A percentile compares a stretch with the other conserved stretches of the same genome.
These are phyloP conservation scores for Crassisporium funariophilum DNA, from an alignment of 768 basidiomycete species.

Conservation along the genomic window DNA sequence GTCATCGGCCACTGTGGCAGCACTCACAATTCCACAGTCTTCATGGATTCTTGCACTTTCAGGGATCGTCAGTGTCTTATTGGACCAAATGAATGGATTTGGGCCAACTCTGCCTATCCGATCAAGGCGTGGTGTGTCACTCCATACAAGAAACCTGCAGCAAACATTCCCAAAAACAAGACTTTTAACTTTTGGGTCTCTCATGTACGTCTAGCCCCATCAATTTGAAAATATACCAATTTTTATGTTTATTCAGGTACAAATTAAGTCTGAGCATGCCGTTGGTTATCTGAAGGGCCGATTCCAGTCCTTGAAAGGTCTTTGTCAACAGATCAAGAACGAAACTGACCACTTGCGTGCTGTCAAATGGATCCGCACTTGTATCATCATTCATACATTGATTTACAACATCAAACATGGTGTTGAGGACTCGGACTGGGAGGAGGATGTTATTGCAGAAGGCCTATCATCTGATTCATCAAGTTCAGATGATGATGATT, in stretches of 20 bases:
- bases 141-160: not conserved
- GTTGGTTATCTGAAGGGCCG: not conserved
- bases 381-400: too few relatives aligned
- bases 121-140: not conserved
- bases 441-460: too few relatives aligned
- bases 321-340: too few relatives aligned
- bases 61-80: constrained; percentile 15
- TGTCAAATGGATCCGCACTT: too few relatives aligned
- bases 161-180: too few relatives aligned
- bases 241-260: not conserved
- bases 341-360: too few relatives aligned
- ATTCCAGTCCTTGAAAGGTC: not conserved
- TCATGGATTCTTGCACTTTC: constrained; percentile 15
- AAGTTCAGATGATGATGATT: too few relatives aligned
- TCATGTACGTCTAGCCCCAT: not conserved
- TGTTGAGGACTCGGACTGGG: too few relatives aligned
- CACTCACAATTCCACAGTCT: constrained; percentile 8
- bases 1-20: constrained; percentile 7
- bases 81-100: constrained; percentile 17
- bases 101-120: not conserved
- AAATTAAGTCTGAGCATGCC: not conserved
- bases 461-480: too few relatives aligned
- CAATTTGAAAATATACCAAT: not conserved
- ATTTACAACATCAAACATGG: too few relatives aligned
- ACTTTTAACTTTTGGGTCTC: not conserved